A percentile compares a stretch with the other conserved stretches of the same genome.
Conservation (phyloP, 2,329 filamentous ascomycete species). For the Xylariaceae sp. region DNA sequence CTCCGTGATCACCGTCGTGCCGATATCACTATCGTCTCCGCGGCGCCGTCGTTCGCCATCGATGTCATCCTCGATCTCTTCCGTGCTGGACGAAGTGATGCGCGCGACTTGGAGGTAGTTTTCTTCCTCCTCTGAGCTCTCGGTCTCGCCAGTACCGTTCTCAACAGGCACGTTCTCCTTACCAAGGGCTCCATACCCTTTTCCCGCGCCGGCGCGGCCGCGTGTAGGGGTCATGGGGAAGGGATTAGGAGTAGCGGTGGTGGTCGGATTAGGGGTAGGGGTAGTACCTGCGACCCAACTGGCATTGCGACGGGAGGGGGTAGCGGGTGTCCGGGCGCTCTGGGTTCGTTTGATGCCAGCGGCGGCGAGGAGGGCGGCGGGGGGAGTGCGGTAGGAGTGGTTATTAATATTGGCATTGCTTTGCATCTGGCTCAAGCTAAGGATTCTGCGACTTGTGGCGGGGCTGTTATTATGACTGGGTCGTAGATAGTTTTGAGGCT, state of each 20-base stretch:
- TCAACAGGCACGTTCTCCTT: constrained; percentile 54
- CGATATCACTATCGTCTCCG: constrained; percentile 26
- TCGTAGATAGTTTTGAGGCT: constrained; percentile 26
- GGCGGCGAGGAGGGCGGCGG: background rate
- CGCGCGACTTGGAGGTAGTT: no score
- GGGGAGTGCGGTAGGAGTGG: background rate
- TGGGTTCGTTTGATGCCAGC: constrained; percentile 53
- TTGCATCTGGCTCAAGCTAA: constrained; percentile 85
- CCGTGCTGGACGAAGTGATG: constrained; percentile 33
- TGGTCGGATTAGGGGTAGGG: no score
- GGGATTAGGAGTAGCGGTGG: no score
- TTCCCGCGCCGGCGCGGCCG: constrained; percentile 38
- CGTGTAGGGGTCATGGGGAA: constrained; percentile 19
- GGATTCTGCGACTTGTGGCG: constrained; percentile 66
- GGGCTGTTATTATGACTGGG: constrained; percentile 34
- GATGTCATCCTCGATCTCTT: constrained; percentile 54
- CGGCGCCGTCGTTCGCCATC: constrained; percentile 24
- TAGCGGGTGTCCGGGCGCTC: constrained; percentile 58
- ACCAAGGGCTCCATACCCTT: constrained; percentile 49
- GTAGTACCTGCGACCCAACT: constrained; percentile 50
- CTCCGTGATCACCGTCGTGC: constrained; percentile 43
- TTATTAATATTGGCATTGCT: constrained; percentile 54
- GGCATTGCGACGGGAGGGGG: constrained; percentile 52
- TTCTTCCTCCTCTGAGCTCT: constrained; percentile 28
- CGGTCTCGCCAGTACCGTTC: constrained; percentile 47